Evolutionary conservation across 2,329 filamentous ascomycete species (phyloP), one percentile per base, ranked within the genome.

Genomic region (Albophoma yamanashiensis): DNA sequence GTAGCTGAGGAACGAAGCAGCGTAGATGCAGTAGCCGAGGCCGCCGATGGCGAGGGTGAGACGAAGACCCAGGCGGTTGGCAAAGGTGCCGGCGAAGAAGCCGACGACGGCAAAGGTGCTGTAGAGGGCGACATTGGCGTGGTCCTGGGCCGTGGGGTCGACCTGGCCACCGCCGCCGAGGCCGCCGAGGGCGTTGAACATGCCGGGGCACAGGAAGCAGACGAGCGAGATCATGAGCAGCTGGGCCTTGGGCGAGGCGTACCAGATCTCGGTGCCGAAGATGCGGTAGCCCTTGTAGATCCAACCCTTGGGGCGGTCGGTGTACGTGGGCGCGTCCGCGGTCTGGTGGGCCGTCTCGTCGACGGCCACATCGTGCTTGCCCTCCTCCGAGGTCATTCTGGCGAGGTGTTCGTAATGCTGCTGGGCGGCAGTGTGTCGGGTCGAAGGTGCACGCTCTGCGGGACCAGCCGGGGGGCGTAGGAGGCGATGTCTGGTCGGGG

Each of bases 11-110:
- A 91, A 89, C 59, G 83, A 84, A 56, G 85, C 82, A 55, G 88
- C 81, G 71, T 92, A 92, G 72, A 92, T 77, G 69, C 82, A 86
- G 76, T 93, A 93, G 59, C 90, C 89, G 58, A 92, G 73, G 17
- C 89, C 89, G 63, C 89, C 89, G 64, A 92, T 80, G 6, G 84
- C 80, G 57, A 93, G 76, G 20, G 89, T 88, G 53, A 81, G 69
- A 67, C 83, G 84, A 63, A 92, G 82, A 60, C 89, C 90, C 59
- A 92, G 78, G 64, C 82, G 83, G 76, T 94, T 94, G 75, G 88
- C 87, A 68, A 92, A 82, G 58, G 88, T 92, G 60, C 88, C 88
- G 65, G 89, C 88, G 69, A 89, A 82, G 74, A 91, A 83, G 63
- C 84, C 88, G 45, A 86, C 79, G 57, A 85, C 77, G 53, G 84